These are phyloP conservation scores for Debaryomycetaceae sp. DNA, from an alignment of 1,139 yeast genomes.

Conservation along the genomic window DNA sequence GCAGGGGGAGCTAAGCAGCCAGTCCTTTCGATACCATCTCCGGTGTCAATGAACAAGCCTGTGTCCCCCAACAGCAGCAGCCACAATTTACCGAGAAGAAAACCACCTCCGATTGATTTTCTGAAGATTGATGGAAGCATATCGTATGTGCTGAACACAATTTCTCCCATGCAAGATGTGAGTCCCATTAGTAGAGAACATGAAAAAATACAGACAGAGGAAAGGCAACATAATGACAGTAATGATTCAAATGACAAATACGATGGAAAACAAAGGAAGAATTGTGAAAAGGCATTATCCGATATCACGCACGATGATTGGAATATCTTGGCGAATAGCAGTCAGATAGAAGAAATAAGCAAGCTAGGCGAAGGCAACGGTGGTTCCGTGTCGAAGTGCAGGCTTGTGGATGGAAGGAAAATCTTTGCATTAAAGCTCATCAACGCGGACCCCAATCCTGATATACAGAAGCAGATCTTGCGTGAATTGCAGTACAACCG, in stretches of 20 bases:
- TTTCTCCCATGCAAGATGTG: constrained; percentile 1
- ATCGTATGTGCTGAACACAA: constrained; percentile 12
- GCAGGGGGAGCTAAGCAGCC: constrained; percentile 16
- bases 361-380: constrained; percentile 93
- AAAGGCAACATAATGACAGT: not conserved
- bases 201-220: not conserved
- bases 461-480: constrained; percentile 77
- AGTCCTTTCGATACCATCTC: constrained; percentile 23
- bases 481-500: constrained; percentile 87
- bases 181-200: not conserved
- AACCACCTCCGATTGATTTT: constrained; percentile 46
- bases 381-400: constrained; percentile 83
- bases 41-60: constrained; percentile 11
- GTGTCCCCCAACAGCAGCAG: not conserved
- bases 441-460: constrained; percentile 73
- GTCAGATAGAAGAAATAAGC: constrained; percentile 59
- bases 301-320: constrained; percentile 75
- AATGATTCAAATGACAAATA: constrained; percentile 1
- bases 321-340: constrained; percentile 58
- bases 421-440: constrained; percentile 87
- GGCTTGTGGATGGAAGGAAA: constrained; percentile 46
- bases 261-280: not conserved
- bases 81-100: constrained; percentile 24
- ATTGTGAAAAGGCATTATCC: constrained; percentile 31
- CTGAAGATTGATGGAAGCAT: constrained; percentile 31